A percentile compares a stretch with the other conserved stretches of the same genome.
Conservation (phyloP, 148 eudicot genomes). For the Amaranthus hypochondriacus region DNA sequence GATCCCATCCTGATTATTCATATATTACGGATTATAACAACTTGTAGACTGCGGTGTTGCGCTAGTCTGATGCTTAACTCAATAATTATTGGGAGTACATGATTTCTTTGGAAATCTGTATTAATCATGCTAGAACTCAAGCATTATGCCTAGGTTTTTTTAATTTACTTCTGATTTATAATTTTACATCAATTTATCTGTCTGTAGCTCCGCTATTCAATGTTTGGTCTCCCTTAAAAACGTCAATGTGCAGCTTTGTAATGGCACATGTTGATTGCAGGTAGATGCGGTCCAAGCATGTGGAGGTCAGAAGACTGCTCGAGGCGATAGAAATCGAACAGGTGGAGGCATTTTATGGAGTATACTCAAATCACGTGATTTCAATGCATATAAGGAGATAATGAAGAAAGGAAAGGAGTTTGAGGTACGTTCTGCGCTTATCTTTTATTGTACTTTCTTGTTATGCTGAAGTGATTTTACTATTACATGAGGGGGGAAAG, state of each 20-base stretch:
- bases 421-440: conserved; percentile 47
- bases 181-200: not conserved
- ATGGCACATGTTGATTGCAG: conserved; percentile 30
- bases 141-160: not conserved
- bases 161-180: not conserved
- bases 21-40: not conserved
- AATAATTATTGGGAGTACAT: not conserved
- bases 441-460: not conserved
- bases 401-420: conserved; percentile 83
- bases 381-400: conserved; percentile 79
- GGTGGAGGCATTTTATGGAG: conserved; percentile 90
- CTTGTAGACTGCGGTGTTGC: not conserved
- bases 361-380: conserved; percentile 68
- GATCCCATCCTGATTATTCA: not conserved
- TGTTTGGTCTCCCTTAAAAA: not conserved
- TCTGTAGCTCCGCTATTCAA: not conserved
- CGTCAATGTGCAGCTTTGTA: conserved; percentile 8
- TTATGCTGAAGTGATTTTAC: not conserved
- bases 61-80: not conserved
- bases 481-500: too few relatives aligned
- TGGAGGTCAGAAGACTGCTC: conserved; percentile 84
- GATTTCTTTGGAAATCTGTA: not conserved
- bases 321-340: conserved; percentile 53
- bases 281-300: conserved; percentile 91
- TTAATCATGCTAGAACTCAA: not conserved